Evolutionary conservation across 768 basidiomycete genomes (phyloP), one percentile per base, ranked within the genome.

Genomic region (Pleurotus sapidus): DNA sequence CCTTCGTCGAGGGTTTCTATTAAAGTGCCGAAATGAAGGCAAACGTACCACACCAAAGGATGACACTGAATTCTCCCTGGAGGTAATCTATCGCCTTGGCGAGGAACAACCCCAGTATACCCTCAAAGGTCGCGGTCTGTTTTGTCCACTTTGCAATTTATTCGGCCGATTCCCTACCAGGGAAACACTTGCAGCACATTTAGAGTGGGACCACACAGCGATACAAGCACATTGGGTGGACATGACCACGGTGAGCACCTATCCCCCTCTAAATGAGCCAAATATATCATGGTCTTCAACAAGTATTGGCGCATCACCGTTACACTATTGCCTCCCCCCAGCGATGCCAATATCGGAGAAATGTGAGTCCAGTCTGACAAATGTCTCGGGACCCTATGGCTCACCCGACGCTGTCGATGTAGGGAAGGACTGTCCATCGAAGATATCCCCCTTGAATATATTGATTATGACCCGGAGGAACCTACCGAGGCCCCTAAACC

Each of bases 121-220:
- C 12, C 62, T 56, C 8, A 68, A 77, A 65, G 59, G 58, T 17
- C 61, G 67, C 1, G 83, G 79, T 75, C 40, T 67, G 40, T 87
- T 39, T 23, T 54, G 86, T 61, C 84, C 86, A 0, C 60, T 86
- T n/a, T 87, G 86, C 61, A 71, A 73, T 37, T 55, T 82, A 8
- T 73, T 82, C 48, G 71, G 68, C 20, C 58, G 57, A 0, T 82
- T 87, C 46, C 48, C 60, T 6, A 79, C 77, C 20, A 69, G 65
- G 11, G 72, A 64, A 24, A 74, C 80, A 73, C 67, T 87, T 1
- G 64, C 63, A 24, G 73, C 63, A n/a, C 86, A 87, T 63, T 59
- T 87, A 20, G 56, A 64, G 6, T 74, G 74, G 69, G 81, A 83
- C 62, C 86, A 87, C 57, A 20, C 63, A 1, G 72, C 70, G n/a